These are phyloP conservation scores for Malus hybrid DNA, from an alignment of 331 rosid species.

Conservation along the genomic window DNA sequence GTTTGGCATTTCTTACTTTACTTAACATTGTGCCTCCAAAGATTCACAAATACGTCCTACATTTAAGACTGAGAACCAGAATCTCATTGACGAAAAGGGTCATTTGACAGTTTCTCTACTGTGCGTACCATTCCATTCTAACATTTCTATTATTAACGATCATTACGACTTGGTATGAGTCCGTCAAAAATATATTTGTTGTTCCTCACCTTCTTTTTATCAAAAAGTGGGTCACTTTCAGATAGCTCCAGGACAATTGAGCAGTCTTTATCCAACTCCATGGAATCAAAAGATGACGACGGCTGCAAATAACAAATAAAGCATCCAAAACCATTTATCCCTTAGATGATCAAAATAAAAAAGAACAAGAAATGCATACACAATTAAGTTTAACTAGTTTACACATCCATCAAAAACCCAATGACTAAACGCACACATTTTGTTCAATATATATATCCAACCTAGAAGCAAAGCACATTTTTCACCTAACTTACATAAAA, in stretches of 20 bases:
- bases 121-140: not conserved
- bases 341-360: not conserved
- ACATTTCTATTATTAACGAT: not conserved
- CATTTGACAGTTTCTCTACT: not conserved
- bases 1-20: not conserved
- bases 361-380: not conserved
- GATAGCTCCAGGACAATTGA: slow-evolving; percentile 57
- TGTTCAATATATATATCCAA: too few relatives aligned
- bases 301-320: slow-evolving; percentile 34
- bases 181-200: not conserved
- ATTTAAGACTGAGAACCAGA: not conserved
- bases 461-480: not conserved
- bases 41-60: not conserved
- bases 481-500: not conserved
- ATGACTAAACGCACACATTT: not conserved
- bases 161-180: not conserved
- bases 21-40: not conserved
- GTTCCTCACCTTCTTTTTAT: slow-evolving; percentile 54
- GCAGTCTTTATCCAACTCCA: slow-evolving; percentile 31
- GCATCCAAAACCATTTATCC: not conserved
- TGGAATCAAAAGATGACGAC: slow-evolving; percentile 11
- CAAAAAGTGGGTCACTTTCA: slow-evolving; percentile 44
- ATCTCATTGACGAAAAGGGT: not conserved
- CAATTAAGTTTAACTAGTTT: not conserved
- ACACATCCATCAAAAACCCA: not conserved